Evolutionary conservation across 108 stramenopile species (phyloP), one percentile per base, ranked within the genome.

Genomic region (Fistulifera pelliculosa): DNA sequence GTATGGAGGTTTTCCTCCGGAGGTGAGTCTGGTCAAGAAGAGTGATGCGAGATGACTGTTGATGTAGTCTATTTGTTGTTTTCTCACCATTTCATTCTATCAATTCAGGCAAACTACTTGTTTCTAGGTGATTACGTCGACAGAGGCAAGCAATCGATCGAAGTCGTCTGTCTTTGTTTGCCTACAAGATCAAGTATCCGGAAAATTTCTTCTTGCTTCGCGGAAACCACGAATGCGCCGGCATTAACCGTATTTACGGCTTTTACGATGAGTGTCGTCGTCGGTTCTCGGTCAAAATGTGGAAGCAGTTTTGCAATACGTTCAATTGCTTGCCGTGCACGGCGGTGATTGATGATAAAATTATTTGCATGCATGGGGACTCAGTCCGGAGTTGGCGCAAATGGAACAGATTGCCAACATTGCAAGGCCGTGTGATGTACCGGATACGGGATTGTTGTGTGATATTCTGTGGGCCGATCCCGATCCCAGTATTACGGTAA

Each of bases 211-310:
- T 99, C 71, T 77, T 99, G 50, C 79, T 99, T 55, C 83, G 98
- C 47, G 98, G 98, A n/a, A 99, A 99, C 74, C 98, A 99, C 76
- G 98, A 99, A 75, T 96, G 96, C 54, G 93, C 97, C 16, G 95
- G 95, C 25, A 98, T 99, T 73, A 99, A 98, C 77, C 84, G 96
- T 53, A 98, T 99, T 66, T 99, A 99, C 62, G 98, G 98, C 21
- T 98, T 99, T 63, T 99, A 97, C 64, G 98, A 99, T 67, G 98
- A 99, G 68, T 99, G 98, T 64, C 94, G 96, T 79, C 90, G 98
- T 53, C 83, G 98, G 38, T 98, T 95, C 77, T 87, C 92, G 49
- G 90, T 98, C 58, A 98, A 98, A 80, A 90, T 99, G 38, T 99
- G 98, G 96, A 97, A 96, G 75, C 92, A 94, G 41, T 98, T 99